A percentile compares a stretch with the other conserved stretches of the same genome.
These are phyloP conservation scores for Penicillium sp. DNA, from an alignment of 2,329 filamentous ascomycete genomes.

Conservation along the genomic window DNA sequence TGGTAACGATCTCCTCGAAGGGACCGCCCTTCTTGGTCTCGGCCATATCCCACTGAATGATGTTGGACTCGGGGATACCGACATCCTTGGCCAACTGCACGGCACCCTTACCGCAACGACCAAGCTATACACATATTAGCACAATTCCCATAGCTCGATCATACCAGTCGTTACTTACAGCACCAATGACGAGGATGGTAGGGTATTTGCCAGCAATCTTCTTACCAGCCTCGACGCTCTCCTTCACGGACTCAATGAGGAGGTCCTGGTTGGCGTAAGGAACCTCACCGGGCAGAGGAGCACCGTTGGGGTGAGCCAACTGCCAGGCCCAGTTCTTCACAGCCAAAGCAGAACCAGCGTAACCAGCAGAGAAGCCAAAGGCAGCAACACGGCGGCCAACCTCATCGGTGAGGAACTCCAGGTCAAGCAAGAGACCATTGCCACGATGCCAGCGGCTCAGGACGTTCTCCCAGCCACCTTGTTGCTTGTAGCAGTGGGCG, in stretches of 20 bases:
- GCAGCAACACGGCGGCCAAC: constrained; percentile 59
- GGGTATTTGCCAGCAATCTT: constrained; percentile 68
- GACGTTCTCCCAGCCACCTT: constrained; percentile 75
- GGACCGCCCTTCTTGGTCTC: constrained; percentile 76
- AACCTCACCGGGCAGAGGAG: constrained; percentile 63
- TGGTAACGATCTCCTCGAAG: constrained; percentile 73
- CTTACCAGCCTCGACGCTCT: constrained; percentile 65
- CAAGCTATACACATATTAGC: constrained; percentile 18
- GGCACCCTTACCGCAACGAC: constrained; percentile 79
- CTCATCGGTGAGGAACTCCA: constrained; percentile 81
- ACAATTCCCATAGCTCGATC: background rate
- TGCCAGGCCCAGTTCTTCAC: constrained; percentile 84
- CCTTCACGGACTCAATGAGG: constrained; percentile 73
- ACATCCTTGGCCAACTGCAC: constrained; percentile 75
- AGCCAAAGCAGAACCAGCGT: constrained; percentile 70
- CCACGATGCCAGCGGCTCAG: constrained; percentile 77
- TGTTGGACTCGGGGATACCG: constrained; percentile 68
- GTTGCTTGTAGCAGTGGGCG: constrained; percentile 73
- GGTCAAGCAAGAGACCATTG: constrained; percentile 74
- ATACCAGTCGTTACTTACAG: constrained; percentile 17
- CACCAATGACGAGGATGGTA: constrained; percentile 80
- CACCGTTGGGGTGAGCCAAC: constrained; percentile 65
- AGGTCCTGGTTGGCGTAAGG: constrained; percentile 68
- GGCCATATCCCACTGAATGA: constrained; percentile 74
- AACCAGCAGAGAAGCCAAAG: constrained; percentile 69